These are phyloP conservation scores for Cynara cardunculus DNA, from an alignment of 129 eudicot genomes.

Conservation along the genomic window DNA sequence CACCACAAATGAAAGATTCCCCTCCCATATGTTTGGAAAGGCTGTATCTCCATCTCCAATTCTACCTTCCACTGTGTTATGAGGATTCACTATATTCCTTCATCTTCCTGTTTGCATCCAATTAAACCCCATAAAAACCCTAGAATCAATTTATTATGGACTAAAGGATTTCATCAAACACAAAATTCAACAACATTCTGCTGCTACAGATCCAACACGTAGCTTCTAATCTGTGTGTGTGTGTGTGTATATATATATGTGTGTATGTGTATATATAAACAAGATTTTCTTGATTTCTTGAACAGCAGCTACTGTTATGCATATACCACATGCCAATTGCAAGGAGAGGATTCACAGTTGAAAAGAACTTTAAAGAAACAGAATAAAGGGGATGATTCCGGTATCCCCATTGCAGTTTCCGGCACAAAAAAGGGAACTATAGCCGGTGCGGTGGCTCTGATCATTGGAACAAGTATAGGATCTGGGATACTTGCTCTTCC, in stretches of 20 bases:
- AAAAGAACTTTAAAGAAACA: conserved; percentile 26
- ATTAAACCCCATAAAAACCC: conserved; percentile 11
- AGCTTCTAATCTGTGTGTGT: conserved; percentile 9
- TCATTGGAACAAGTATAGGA: conserved; percentile 83
- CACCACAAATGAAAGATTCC: neutral
- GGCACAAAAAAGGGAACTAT: conserved; percentile 51
- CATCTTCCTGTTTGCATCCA: conserved; percentile 24
- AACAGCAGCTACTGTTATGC: conserved; percentile 19
- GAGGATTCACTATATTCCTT: conserved; percentile 39
- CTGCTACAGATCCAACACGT: conserved; percentile 41
- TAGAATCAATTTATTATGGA: conserved; percentile 18
- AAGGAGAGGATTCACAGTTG: conserved; percentile 24
- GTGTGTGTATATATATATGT: neutral
- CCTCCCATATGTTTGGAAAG: conserved; percentile 36
- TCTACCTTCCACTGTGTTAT: conserved; percentile 18
- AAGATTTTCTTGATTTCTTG: conserved; percentile 8
- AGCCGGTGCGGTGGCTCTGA: conserved; percentile 81
- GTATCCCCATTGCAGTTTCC: conserved; percentile 14
- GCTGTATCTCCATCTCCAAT: conserved; percentile 17
- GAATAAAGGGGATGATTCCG: conserved; percentile 30
- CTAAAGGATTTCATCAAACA: conserved; percentile 14
- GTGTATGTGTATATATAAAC: neutral
- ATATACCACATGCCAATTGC: conserved; percentile 24
- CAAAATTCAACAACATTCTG: conserved; percentile 4
- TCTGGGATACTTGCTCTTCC: conserved; percentile 94